Evolutionary conservation across 345 rosid species (phyloP).

Genomic region (Garcia nutans): DNA sequence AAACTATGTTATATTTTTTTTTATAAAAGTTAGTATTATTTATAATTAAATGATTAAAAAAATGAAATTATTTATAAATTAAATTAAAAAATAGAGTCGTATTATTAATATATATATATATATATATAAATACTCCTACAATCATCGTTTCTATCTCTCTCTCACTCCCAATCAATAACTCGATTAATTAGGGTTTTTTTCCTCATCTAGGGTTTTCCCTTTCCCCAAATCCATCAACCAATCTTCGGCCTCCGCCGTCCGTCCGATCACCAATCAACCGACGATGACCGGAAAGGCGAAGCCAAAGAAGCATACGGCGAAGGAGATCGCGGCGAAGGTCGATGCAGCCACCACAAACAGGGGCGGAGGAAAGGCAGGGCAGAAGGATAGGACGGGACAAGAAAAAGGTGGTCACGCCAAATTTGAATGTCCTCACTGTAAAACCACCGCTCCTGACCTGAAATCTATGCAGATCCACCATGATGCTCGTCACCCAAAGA

Average conservation of each 20-base stretch:
- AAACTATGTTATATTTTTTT: too few species aligned
- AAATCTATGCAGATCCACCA: constrained; percentile 96
- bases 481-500: constrained; percentile 80
- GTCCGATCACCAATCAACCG: neutral
- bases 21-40: too few species aligned
- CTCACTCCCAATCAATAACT: neutral
- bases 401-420: constrained; percentile 95
- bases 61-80: too few species aligned
- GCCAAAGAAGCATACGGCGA: constrained; percentile 99
- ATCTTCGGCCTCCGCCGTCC: neutral
- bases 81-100: too few species aligned
- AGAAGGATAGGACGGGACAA: constrained; percentile 56
- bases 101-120: neutral
- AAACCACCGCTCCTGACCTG: constrained; percentile 64
- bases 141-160: neutral
- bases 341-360: constrained; percentile 91
- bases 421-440: constrained; percentile 91
- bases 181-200: neutral
- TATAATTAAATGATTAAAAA: too few species aligned
- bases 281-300: constrained; percentile 91
- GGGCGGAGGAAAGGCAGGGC: constrained; percentile 93
- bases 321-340: constrained; percentile 78
- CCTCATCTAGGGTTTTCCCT: neutral
- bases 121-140: neutral
- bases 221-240: neutral